Base-by-base conservation (phyloP, 1,139 yeast species). In the Sugiyamaella xylanicola region DNA sequence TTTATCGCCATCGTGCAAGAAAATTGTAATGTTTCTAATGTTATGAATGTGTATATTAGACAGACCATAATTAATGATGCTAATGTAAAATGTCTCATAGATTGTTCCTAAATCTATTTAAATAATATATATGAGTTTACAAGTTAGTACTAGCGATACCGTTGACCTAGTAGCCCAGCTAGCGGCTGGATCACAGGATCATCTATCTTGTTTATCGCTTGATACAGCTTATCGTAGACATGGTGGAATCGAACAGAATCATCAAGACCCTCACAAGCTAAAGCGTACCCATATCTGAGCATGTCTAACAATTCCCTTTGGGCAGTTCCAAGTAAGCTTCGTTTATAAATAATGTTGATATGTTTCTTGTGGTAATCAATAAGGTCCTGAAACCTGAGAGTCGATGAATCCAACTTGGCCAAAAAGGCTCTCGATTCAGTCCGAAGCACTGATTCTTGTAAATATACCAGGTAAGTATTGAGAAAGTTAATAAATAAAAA, bases 41-140 rank as follows among this genome's bases (percentile, higher is more conserved):
- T 17, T 39, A 25, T 35, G 49, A 29, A 46, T 46, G 32, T 48
- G 52, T 48, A 48, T 48, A 48, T 48, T 48, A 48, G 52, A 48
- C 16, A 32, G 37, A 8, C 29, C 17, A 9, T 48, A 16, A 40
- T 15, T 37, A 35, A 36, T 22, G 50, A 46, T 39, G 21, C 16
- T 27, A 48, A 48, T 39, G 39, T 21, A n/a, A 4, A 19, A n/a
- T 21, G 16, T 47, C 15, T 47, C 11, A 7, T 39, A 4, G n/a
- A n/a, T n/a, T n/a, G n/a, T n/a, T n/a, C n/a, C n/a, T n/a, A n/a
- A n/a, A n/a, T n/a, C n/a, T n/a, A n/a, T n/a, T n/a, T n/a, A n/a
- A n/a, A n/a, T n/a, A n/a, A n/a, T n/a, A n/a, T n/a, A n/a, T n/a
- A n/a, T n/a, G n/a, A n/a, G n/a, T n/a, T n/a, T n/a, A n/a, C n/a